phyloP scores from a whole-genome alignment of 1,284 basidiomycete genomes.

The Rhodotorula sp. region DNA sequence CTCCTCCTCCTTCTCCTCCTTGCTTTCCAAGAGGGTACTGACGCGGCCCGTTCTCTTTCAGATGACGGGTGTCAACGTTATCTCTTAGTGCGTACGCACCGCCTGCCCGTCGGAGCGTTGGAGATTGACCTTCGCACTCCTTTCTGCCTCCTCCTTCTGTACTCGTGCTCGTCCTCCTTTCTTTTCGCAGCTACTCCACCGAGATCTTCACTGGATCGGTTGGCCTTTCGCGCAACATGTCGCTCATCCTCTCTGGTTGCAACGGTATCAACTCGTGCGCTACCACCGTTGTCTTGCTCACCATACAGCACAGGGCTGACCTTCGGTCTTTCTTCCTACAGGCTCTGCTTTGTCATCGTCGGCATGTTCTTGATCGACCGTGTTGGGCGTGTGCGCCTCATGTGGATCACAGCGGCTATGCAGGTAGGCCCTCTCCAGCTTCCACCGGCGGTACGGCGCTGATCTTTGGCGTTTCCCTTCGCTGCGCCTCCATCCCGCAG shows the following conservation, averaged over 20 bases:
- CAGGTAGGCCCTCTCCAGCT: too few relatives aligned
- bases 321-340: background rate
- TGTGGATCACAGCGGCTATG: background rate
- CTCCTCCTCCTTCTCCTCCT: too few relatives aligned
- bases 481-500: too few relatives aligned
- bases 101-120: too few relatives aligned
- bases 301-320: too few relatives aligned
- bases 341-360: slow-evolving; percentile 6
- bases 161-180: too few relatives aligned
- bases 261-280: slow-evolving; percentile 14
- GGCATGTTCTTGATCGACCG: slow-evolving; percentile 14
- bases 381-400: slow-evolving; percentile 13
- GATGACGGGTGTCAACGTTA: background rate
- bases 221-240: slow-evolving; percentile 7
- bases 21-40: too few relatives aligned
- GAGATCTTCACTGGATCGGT: slow-evolving; percentile 8
- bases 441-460: too few relatives aligned
- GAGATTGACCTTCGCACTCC: too few relatives aligned
- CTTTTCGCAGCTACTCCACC: slow-evolving; percentile 1
- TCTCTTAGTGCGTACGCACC: background rate
- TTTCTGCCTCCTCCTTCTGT: too few relatives aligned
- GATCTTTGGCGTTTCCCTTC: too few relatives aligned
- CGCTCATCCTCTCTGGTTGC: slow-evolving; percentile 8
- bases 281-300: too few relatives aligned
- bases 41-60: background rate